These are phyloP conservation scores for Penicillium manginii DNA, from an alignment of 495 filamentous ascomycete species.

Conservation along the genomic window DNA sequence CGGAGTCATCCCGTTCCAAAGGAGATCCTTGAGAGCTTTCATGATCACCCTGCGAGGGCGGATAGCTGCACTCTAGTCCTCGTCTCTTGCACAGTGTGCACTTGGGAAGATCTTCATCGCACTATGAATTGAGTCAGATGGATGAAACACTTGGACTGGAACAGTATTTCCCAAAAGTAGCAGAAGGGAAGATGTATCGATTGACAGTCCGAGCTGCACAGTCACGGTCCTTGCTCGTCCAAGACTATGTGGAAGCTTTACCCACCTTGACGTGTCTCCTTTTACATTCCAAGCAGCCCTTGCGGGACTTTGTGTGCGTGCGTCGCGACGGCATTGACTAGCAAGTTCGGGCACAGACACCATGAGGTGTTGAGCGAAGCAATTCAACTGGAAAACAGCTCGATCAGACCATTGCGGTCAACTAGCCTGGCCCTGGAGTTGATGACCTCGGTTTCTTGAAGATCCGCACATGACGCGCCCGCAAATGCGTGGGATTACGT, in stretches of 20 bases:
- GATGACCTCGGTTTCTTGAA: constrained; percentile 20
- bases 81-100: constrained; percentile 43
- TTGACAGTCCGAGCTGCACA: background rate
- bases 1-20: constrained; percentile 26
- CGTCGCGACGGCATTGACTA: constrained; percentile 32
- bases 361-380: background rate
- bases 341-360: constrained; percentile 4
- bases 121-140: constrained; percentile 25
- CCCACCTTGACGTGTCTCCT: constrained; percentile 43
- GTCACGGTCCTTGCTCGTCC: background rate
- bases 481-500: constrained; percentile 13
- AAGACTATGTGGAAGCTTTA: background rate
- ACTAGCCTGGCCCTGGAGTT: background rate
- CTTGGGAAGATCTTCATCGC: constrained; percentile 39
- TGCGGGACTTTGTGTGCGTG: constrained; percentile 43
- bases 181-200: background rate
- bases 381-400: background rate
- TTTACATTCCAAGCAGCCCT: constrained; percentile 45
- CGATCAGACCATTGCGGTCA: background rate
- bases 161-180: background rate
- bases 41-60: constrained; percentile 26
- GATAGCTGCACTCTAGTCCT: constrained; percentile 43
- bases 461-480: constrained; percentile 21
- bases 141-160: background rate
- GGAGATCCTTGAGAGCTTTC: constrained; percentile 32